Percentiles rank a stretch among this genome's conserved stretches.
Evolutionary conservation across 805 yeast species (phyloP).

Genomic region (Saturnispora mendoncae): DNA sequence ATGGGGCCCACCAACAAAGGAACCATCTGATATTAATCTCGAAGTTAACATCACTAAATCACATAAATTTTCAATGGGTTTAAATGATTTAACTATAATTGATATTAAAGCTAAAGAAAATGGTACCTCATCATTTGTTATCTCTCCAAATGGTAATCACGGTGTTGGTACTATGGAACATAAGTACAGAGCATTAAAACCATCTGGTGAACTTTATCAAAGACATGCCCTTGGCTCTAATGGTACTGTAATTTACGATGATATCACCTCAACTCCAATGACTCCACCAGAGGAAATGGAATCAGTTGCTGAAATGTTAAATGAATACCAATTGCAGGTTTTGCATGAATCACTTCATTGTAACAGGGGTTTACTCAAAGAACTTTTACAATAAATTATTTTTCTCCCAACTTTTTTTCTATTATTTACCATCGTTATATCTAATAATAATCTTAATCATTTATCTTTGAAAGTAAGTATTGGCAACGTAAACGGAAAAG

Average conservation of each 20-base stretch:
- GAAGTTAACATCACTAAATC: slow-evolving; percentile 18
- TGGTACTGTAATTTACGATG: slow-evolving; percentile 26
- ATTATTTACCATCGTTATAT: no score
- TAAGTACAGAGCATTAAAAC: slow-evolving; percentile 24
- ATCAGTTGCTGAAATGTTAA: background rate
- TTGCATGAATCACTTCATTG: background rate
- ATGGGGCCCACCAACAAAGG: background rate
- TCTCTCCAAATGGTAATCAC: slow-evolving; percentile 38
- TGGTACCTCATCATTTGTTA: slow-evolving; percentile 37
- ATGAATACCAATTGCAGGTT: background rate
- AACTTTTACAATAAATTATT: background rate
- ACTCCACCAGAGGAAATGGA: background rate
- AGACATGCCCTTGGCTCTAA: slow-evolving; percentile 29
- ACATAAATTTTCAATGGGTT: slow-evolving; percentile 10
- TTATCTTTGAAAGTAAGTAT: no score
- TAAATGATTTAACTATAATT: slow-evolving; percentile 21
- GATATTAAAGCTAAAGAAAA: slow-evolving; percentile 29
- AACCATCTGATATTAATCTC: slow-evolving; percentile 18
- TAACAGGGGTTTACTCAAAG: background rate
- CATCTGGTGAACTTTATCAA: slow-evolving; percentile 20
- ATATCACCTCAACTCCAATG: slow-evolving; percentile 7
- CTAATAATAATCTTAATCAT: no score
- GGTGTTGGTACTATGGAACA: slow-evolving; percentile 35
- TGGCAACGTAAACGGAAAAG: no score
- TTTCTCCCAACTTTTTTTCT: no score